Base-by-base conservation (phyloP, 2,329 filamentous ascomycete genomes). In the Scleromitrula shiraiana region DNA sequence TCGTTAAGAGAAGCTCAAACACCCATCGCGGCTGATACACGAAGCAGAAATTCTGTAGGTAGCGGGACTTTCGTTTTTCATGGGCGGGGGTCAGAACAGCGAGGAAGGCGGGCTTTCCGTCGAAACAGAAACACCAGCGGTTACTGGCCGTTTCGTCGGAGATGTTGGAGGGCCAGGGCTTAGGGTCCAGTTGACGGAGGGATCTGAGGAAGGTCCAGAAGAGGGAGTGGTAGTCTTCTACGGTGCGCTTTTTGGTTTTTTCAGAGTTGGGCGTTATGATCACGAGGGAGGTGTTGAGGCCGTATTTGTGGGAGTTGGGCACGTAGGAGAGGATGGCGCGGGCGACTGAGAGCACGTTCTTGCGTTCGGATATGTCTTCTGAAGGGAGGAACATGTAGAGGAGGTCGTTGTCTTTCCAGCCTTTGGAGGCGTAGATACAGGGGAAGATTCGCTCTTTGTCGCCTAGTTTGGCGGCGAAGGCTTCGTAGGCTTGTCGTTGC, bases 41-140 rank as follows among this genome's bases (percentile, higher is more conserved):
- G 15, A 38, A 38, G 35, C n/a, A n/a, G 20, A 38, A 38, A 17
- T 38, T 38, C 6, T 14, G 35, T 9, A 38, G 35, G 19, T 38
- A 23, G 7, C 35, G n/a, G 14, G 35, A 38, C 17, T 38, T 19
- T 10, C 35, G 35, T 14, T 38, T 19, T 38, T 38, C 19, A 9
- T 38, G 35, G 22, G 35, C n/a, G 19, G 35, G 35, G 12, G 35
- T 38, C 2, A 38, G 35, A 19, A 38, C 35, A 20, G 35, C 35
- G 17, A 38, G 22, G 17, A 38, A 38, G 6, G 35, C 35, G 4
- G 35, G 35, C 35, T 38, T 38, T 3, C 35, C 35, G 14, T 38
- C 35, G 14, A 38, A 38, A 19, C 35, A 38, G 35, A 38, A 38
- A 38, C 35, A 38, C 35, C 35, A 38, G 12, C 35, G 35, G 35